phyloP scores from a whole-genome alignment of 1,139 yeast genomes.

The Lodderomyces beijingensis region DNA sequence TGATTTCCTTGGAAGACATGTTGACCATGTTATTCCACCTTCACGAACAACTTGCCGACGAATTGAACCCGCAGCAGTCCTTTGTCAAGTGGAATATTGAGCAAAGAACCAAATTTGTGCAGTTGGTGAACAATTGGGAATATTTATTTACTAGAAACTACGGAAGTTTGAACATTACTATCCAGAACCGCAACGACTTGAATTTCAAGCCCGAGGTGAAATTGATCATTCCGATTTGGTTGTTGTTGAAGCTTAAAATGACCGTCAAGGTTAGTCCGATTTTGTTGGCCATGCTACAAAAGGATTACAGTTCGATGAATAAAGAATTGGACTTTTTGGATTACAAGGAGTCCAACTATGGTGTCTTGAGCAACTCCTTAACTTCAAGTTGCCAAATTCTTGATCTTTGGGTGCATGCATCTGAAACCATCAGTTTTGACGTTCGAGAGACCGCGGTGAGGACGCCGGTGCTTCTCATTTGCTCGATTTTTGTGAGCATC shows the following conservation, averaged over 20 bases:
- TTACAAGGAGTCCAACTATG: slow-evolving; percentile 43
- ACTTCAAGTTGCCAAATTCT: slow-evolving; percentile 55
- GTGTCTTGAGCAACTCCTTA: slow-evolving; percentile 56
- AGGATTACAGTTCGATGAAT: slow-evolving; percentile 67
- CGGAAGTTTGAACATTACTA: slow-evolving; percentile 53
- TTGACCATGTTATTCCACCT: slow-evolving; percentile 66
- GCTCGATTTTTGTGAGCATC: slow-evolving; percentile 60
- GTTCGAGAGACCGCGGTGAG: slow-evolving; percentile 61
- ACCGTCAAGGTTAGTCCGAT: slow-evolving; percentile 57
- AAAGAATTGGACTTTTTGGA: slow-evolving; percentile 32
- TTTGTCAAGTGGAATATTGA: slow-evolving; percentile 56
- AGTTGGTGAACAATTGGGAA: slow-evolving; percentile 63
- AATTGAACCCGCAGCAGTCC: slow-evolving; percentile 30
- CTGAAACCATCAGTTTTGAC: slow-evolving; percentile 51
- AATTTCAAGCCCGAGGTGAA: slow-evolving; percentile 53
- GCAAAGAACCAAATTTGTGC: slow-evolving; percentile 51
- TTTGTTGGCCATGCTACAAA: slow-evolving; percentile 51
- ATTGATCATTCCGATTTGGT: slow-evolving; percentile 58
- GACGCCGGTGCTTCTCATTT: slow-evolving; percentile 70
- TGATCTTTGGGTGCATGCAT: slow-evolving; percentile 66
- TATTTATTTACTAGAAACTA: slow-evolving; percentile 54
- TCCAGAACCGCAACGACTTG: slow-evolving; percentile 47
- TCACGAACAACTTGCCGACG: slow-evolving; percentile 63
- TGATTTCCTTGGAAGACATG: slow-evolving; percentile 51
- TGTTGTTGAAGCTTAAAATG: slow-evolving; percentile 60